Conservation (phyloP, 78 protist species). For the Emiliania huxleyi region DNA sequence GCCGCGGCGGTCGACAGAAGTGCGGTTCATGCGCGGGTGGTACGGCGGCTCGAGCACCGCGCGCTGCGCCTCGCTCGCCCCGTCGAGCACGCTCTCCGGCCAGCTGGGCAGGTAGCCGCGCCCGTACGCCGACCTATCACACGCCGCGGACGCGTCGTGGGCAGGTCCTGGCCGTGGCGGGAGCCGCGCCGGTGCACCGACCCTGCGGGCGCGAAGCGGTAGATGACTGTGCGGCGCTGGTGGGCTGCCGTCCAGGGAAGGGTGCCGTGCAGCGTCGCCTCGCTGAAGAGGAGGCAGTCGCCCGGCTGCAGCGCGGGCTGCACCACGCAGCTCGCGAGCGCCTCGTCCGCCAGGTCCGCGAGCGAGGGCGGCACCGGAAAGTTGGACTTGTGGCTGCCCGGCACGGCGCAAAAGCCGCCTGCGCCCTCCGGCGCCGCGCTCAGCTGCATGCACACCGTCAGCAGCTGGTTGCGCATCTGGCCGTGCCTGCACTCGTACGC, state of each 20-base stretch:
- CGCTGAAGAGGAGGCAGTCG: constrained; percentile 20
- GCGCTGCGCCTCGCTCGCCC: neutral
- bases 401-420: constrained; percentile 9
- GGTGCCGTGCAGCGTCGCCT: constrained; percentile 23
- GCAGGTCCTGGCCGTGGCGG: too few relatives aligned
- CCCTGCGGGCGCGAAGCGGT: constrained; percentile 32
- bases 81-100: neutral
- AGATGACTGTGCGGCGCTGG: constrained; percentile 27
- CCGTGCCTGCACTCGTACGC: neutral
- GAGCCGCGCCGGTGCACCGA: constrained; percentile 19
- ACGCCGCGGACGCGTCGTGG: too few relatives aligned
- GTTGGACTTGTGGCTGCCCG: neutral
- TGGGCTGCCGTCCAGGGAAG: neutral
- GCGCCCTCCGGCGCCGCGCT: neutral
- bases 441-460: neutral
- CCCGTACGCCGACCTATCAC: too few relatives aligned
- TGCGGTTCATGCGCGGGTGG: neutral
- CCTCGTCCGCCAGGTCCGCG: neutral
- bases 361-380: neutral
- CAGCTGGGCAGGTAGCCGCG: neutral
- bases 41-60: neutral
- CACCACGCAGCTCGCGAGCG: neutral
- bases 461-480: neutral
- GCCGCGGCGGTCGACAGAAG: neutral
- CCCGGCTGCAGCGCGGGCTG: neutral